Evolutionary conservation across 495 filamentous ascomycete species (phyloP), one percentile per base, ranked within the genome.

Genomic region (Astrothelium subdiscretum): DNA sequence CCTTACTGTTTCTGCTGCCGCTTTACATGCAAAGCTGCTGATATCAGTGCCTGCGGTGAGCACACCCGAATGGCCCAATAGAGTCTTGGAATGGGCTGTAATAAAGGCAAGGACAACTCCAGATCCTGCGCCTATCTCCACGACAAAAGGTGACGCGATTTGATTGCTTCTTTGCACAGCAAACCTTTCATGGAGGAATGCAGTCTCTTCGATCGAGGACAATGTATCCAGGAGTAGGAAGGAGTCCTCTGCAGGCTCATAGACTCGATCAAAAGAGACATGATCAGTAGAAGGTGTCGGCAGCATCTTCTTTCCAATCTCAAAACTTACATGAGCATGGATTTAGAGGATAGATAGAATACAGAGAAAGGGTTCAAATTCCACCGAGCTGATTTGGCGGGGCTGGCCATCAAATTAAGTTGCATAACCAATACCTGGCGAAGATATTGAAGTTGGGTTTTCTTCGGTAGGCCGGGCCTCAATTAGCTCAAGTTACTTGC

Each of bases 201-300:
- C 63, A 4, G 81, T 87, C 74, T 95, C 89, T 13, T 80, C 70
- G 11, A 75, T 43, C 3, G 86, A 85, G n/a, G 91, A 90, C 31
- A 98, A 79, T 0, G 91, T 94, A 77, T 98, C 94, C 29, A 98
- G 81, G 35, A 98, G 79, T n/a, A 98, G 83, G 71, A 87, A 97
- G 20, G 90, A 95, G 74, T 98, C 94, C 75, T 97, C 94, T 12
- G 92, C 86, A 44, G 94, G 94, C 70, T 95, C 89, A 75, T 98
- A 98, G 67, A 97, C 83, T 31, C 83, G 84, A 70, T 87, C 78
- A 73, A 90, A 91, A 61, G 88, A 82, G 61, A 97, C 87, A 76
- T 98, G 94, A 24, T 86, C 85, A 20, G 94, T 98, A 59, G 87
- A 87, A 1, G 94, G 94, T 12, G 92, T 98, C 10, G 91, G 91